Conservation (phyloP, 495 filamentous ascomycete species). For the Venustampulla echinocandica region DNA sequence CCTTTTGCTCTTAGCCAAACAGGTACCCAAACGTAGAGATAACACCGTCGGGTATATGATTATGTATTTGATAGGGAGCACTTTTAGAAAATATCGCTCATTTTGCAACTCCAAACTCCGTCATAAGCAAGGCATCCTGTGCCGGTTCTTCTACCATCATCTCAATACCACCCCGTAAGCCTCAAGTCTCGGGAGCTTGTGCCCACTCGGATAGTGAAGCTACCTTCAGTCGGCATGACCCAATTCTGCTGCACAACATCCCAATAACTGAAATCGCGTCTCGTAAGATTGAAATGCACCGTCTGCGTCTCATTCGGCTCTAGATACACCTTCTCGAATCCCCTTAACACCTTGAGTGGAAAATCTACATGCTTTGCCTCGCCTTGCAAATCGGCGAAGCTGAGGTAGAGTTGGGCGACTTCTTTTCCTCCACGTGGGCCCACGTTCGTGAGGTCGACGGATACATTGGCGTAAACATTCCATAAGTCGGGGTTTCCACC, state of each 20-base stretch:
- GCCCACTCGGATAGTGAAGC: slow-evolving; percentile 36
- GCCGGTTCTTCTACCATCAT: no score
- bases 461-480: slow-evolving; percentile 53
- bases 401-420: slow-evolving; percentile 79
- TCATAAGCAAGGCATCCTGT: no score
- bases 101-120: no score
- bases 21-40: no score
- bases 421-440: slow-evolving; percentile 56
- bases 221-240: slow-evolving; percentile 49
- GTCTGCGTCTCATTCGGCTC: slow-evolving; percentile 44
- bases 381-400: slow-evolving; percentile 50
- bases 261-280: slow-evolving; percentile 79
- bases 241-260: slow-evolving; percentile 71
- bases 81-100: no score
- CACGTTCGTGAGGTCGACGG: slow-evolving; percentile 61
- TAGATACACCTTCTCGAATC: slow-evolving; percentile 68
- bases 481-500: slow-evolving; percentile 84
- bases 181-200: slow-evolving; percentile 42
- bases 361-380: slow-evolving; percentile 49
- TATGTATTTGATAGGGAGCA: no score
- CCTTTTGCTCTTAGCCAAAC: no score
- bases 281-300: slow-evolving; percentile 63
- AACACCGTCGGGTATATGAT: no score
- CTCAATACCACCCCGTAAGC: slow-evolving; percentile 22
- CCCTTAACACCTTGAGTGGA: slow-evolving; percentile 64